Conservation (phyloP, 306 rosid species). For the Inga laurina region DNA sequence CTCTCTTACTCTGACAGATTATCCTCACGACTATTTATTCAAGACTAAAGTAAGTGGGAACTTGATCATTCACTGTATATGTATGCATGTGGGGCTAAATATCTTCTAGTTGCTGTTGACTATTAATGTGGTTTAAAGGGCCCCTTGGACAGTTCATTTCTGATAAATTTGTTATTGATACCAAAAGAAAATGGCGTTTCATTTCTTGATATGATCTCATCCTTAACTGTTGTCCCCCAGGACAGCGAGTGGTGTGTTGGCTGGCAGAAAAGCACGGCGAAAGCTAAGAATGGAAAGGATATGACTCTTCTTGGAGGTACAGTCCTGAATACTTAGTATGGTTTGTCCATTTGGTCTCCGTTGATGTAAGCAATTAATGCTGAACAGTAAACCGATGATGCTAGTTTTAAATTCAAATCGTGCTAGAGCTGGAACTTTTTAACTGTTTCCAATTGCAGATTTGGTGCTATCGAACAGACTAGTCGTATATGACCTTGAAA, state of each 20-base stretch:
- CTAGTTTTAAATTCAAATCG: conserved; percentile 18
- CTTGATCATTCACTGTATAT: conserved; percentile 20
- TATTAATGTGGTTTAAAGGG: conserved; percentile 3
- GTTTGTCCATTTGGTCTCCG: conserved; percentile 17
- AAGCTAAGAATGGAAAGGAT: conserved; percentile 48
- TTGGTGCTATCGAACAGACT: conserved; percentile 72
- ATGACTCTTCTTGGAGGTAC: conserved; percentile 78
- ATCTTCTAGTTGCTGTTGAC: background rate
- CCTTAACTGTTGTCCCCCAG: conserved; percentile 43
- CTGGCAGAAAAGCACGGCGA: conserved; percentile 54
- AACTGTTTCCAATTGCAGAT: conserved; percentile 57
- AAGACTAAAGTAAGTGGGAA: conserved; percentile 41
- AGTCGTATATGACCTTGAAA: conserved; percentile 66
- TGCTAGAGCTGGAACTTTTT: background rate
- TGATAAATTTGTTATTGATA: conserved; percentile 1
- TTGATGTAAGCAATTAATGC: background rate
- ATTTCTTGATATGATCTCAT: conserved; percentile 18
- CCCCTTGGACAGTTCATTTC: background rate
- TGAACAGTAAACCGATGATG: background rate
- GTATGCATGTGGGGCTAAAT: background rate
- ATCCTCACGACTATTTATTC: conserved; percentile 83
- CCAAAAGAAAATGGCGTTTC: background rate
- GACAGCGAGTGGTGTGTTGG: conserved; percentile 53
- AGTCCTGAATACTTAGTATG: conserved; percentile 1
- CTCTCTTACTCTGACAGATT: conserved; percentile 46